Conservation (phyloP, 1,139 yeast genomes). For the Candida smagusa region DNA sequence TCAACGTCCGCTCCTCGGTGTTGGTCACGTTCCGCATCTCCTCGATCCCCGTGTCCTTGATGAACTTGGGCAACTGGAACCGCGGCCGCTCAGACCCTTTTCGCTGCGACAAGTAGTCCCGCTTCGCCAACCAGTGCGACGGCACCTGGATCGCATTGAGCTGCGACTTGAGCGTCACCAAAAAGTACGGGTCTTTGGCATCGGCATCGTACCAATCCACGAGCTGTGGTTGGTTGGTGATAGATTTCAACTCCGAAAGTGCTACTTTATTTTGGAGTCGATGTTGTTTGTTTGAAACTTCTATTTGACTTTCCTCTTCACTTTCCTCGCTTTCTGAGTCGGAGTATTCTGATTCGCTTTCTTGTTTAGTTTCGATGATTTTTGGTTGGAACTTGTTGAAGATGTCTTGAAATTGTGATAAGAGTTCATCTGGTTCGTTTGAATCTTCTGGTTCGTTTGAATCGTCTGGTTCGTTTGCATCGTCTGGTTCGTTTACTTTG, state of each 20-base stretch:
- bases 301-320: slow-evolving; percentile 1
- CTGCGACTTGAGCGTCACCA: slow-evolving; percentile 61
- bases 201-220: slow-evolving; percentile 89
- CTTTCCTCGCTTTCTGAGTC: slow-evolving; percentile 11
- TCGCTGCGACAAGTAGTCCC: slow-evolving; percentile 73
- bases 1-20: slow-evolving; percentile 50
- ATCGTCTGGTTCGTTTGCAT: neutral
- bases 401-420: neutral
- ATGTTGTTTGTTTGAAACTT: slow-evolving; percentile 39
- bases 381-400: slow-evolving; percentile 38
- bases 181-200: slow-evolving; percentile 71
- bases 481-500: too few relatives aligned
- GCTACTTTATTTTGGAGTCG: slow-evolving; percentile 57
- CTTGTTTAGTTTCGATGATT: neutral
- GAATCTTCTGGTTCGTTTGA: neutral
- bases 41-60: slow-evolving; percentile 80
- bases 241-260: slow-evolving; percentile 63
- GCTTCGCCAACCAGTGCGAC: slow-evolving; percentile 75
- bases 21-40: slow-evolving; percentile 64
- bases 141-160: slow-evolving; percentile 80
- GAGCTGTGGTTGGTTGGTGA: slow-evolving; percentile 60
- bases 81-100: slow-evolving; percentile 71
- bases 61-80: slow-evolving; percentile 74
- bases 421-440: neutral
- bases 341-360: slow-evolving; percentile 6